Evolutionary conservation across 2,329 filamentous ascomycete species (phyloP), one percentile per base, ranked within the genome.

Genomic region (Colletotrichum musae): DNA sequence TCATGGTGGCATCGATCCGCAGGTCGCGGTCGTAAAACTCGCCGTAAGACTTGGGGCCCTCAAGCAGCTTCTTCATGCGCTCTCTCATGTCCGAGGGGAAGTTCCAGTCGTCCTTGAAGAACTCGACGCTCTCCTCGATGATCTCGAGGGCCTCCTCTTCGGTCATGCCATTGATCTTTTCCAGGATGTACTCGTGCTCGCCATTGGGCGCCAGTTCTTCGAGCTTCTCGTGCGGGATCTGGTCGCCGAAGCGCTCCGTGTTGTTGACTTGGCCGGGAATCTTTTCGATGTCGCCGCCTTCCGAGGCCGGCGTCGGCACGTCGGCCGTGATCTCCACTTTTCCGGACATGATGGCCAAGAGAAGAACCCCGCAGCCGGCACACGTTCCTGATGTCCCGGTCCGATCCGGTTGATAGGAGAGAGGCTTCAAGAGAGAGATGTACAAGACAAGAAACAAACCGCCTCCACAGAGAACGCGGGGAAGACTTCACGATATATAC

Each of bases 51-150:
- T 84, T 82, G 1, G 75, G 77, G 0, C 81, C 82, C 12, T 76
- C 70, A 2, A 84, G 71, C 1, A 83, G 75, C n/a, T 73, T 73
- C 61, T 74, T 71, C 80, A 84, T 82, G 18, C 80, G 80, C n/a
- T 77, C 77, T 26, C 80, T 75, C 81, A 83, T 84, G 5, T 81
- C 80, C 2, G 77, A 72, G 0, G 82, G 82, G 47, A 84, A 84
- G 72, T 83, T 83, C 80, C 81, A 83, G 72, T 84, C 82, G 61
- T 84, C 82, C 24, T 75, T 73, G 69, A 83, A 80, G 71, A 83
- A 83, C 18, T 76, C 73, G 58, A 81, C 71, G 0, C 78, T 75
- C 70, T 83, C 81, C 2, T 73, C 63, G 9, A 84, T 68, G 57
- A 84, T 83, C 28, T 76, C 78, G 5, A 82, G 32, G 0, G 82